These are phyloP conservation scores for Yarrowia alimentaria DNA, from an alignment of 805 yeast genomes.

Conservation along the genomic window DNA sequence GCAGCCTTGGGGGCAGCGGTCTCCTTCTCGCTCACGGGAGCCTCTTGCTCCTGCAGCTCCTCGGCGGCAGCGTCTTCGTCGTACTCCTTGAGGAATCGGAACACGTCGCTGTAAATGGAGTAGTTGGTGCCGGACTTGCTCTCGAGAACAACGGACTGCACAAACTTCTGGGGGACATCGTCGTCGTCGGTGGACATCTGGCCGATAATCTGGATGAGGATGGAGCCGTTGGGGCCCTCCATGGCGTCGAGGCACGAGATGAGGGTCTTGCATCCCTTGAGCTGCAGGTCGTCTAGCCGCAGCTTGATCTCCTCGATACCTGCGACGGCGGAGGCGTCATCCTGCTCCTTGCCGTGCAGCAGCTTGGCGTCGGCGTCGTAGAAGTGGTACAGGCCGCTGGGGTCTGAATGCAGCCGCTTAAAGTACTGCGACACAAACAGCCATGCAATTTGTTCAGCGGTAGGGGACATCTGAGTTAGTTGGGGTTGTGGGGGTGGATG, in stretches of 20 bases:
- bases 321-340: slow-evolving; percentile 32
- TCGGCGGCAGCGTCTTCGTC: slow-evolving; percentile 34
- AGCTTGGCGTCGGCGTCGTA: slow-evolving; percentile 41
- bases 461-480: slow-evolving; percentile 28
- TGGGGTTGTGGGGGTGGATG: background rate
- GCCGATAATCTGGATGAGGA: slow-evolving; percentile 44
- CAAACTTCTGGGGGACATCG: slow-evolving; percentile 40
- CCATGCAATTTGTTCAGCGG: slow-evolving; percentile 40
- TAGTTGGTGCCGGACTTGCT: slow-evolving; percentile 35
- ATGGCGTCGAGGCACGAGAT: slow-evolving; percentile 43
- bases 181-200: slow-evolving; percentile 41
- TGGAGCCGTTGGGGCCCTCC: slow-evolving; percentile 38
- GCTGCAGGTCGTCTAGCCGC: slow-evolving; percentile 37
- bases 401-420: slow-evolving; percentile 39
- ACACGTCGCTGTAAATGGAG: slow-evolving; percentile 43
- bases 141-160: slow-evolving; percentile 43
- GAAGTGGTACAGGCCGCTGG: slow-evolving; percentile 39
- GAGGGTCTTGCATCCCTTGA: slow-evolving; percentile 41
- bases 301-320: slow-evolving; percentile 41
- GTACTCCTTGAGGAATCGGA: slow-evolving; percentile 41
- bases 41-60: slow-evolving; percentile 24
- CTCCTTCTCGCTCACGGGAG: background rate
- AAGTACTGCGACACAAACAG: slow-evolving; percentile 45
- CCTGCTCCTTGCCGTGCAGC: slow-evolving; percentile 44
- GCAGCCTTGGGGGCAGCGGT: background rate